Percentiles rank a stretch among this genome's conserved stretches.
Evolutionary conservation across 805 yeast genomes (phyloP).

Genomic region (Saccharomycopsis sp.): DNA sequence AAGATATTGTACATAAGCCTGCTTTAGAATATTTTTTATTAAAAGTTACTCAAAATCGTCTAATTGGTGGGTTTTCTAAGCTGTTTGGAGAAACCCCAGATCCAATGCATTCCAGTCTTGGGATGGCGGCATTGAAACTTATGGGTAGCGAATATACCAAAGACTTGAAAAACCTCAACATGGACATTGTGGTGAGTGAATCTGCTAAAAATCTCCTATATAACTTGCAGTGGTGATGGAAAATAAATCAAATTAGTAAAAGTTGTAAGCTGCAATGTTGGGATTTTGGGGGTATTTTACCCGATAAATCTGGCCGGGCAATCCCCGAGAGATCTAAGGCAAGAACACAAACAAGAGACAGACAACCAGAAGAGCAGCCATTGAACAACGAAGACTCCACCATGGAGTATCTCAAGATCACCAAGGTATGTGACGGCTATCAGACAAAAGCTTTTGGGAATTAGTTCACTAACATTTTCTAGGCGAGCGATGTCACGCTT

Average conservation of each 20-base stretch:
- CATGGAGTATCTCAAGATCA: conserved; percentile 48
- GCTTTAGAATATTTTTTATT: conserved; percentile 36
- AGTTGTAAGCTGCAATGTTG: too few species aligned
- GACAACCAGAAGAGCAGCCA: background rate
- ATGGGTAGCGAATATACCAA: conserved; percentile 21
- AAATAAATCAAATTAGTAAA: too few species aligned
- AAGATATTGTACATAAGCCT: conserved; percentile 27
- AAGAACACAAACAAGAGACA: background rate
- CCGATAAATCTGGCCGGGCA: too few species aligned
- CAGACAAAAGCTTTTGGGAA: background rate
- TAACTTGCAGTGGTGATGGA: too few species aligned
- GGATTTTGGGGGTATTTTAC: too few species aligned
- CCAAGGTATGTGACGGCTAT: conserved; percentile 28
- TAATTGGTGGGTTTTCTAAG: conserved; percentile 74
- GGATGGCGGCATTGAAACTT: conserved; percentile 41
- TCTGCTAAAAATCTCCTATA: conserved; percentile 11
- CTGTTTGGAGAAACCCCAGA: conserved; percentile 53
- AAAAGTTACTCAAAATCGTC: conserved; percentile 42
- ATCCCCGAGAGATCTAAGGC: background rate
- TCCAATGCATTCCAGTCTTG: conserved; percentile 58
- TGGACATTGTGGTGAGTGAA: conserved; percentile 21
- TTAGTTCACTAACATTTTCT: conserved; percentile 2
- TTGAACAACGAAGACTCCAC: background rate
- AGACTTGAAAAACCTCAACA: conserved; percentile 20
- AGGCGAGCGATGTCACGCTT: conserved; percentile 41